These are phyloP conservation scores for Halenospora varia DNA, from an alignment of 495 filamentous ascomycete genomes.

Conservation along the genomic window DNA sequence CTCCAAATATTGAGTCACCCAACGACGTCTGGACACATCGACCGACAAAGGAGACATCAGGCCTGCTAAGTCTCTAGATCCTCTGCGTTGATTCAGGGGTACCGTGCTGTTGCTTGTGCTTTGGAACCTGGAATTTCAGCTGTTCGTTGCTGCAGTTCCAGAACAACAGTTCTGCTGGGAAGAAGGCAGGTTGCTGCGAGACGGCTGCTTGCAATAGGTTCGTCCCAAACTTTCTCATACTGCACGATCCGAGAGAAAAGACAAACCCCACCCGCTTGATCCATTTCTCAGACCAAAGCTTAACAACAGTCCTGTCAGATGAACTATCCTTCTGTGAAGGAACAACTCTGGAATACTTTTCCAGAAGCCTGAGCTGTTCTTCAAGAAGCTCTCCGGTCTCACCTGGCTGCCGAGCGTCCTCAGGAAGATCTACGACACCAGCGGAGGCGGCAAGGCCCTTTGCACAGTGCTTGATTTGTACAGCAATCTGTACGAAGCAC, in stretches of 20 bases:
- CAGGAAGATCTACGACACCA: conserved; percentile 7
- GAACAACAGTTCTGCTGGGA: conserved; percentile 18
- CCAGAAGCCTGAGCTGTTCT: conserved; percentile 18
- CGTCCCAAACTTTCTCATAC: conserved; percentile 33
- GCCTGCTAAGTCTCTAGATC: conserved; percentile 16
- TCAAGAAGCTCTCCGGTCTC: conserved; percentile 12
- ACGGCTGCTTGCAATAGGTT: conserved; percentile 34
- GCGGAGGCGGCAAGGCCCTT: conserved; percentile 1
- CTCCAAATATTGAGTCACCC: background rate
- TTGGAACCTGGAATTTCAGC: conserved; percentile 21
- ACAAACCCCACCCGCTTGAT: conserved; percentile 24
- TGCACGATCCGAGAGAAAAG: conserved; percentile 24
- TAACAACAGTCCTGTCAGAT: conserved; percentile 30
- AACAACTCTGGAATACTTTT: conserved; percentile 20
- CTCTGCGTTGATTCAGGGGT: conserved; percentile 15
- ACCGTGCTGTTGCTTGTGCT: no score
- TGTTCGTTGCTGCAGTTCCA: conserved; percentile 20
- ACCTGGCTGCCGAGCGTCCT: conserved; percentile 9
- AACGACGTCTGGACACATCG: conserved; percentile 18
- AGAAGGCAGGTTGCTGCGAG: conserved; percentile 21
- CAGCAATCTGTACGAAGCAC: background rate
- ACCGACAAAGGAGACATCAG: conserved; percentile 18
- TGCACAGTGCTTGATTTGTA: conserved; percentile 1
- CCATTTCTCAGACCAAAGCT: conserved; percentile 31
- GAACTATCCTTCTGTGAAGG: conserved; percentile 14